A percentile compares a stretch with the other conserved stretches of the same genome.
phyloP scores from a whole-genome alignment of 148 eudicot species.

The Rhododendron henanense region DNA sequence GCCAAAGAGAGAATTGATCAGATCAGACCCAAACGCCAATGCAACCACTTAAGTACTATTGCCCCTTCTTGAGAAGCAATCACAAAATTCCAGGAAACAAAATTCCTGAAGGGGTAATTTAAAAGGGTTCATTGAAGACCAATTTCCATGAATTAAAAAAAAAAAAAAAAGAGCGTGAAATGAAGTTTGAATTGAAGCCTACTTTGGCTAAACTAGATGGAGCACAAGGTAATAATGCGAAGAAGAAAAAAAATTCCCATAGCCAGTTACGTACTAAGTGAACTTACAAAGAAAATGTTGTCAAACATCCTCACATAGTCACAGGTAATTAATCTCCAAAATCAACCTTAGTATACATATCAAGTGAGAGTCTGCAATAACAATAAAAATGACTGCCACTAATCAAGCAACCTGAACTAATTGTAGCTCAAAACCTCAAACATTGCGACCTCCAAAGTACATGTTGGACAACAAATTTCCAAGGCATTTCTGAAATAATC shows the following conservation, averaged over 20 bases:
- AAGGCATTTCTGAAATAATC: not conserved
- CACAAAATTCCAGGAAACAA: not conserved
- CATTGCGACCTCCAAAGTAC: not conserved
- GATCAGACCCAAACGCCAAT: not conserved
- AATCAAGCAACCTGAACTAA: not conserved
- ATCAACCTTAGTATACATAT: not conserved
- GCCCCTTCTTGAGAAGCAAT: not conserved
- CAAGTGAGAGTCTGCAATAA: not conserved
- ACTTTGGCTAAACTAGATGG: not conserved
- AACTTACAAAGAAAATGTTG: not conserved
- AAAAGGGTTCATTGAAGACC: not conserved
- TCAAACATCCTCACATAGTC: not conserved
- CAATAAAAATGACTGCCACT: not conserved
- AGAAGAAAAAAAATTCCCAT: not conserved
- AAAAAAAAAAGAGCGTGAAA: not conserved
- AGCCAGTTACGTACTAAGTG: not conserved
- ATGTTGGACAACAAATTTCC: not conserved
- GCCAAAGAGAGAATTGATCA: not conserved
- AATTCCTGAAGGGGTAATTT: not conserved
- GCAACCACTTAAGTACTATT: not conserved
- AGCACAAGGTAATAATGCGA: not conserved
- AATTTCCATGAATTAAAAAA: not conserved
- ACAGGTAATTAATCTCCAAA: not conserved
- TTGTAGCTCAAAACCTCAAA: not conserved
- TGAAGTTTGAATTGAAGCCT: not conserved